Base-by-base conservation (phyloP, 2,329 filamentous ascomycete genomes). In the Aplosporella prunicola region DNA sequence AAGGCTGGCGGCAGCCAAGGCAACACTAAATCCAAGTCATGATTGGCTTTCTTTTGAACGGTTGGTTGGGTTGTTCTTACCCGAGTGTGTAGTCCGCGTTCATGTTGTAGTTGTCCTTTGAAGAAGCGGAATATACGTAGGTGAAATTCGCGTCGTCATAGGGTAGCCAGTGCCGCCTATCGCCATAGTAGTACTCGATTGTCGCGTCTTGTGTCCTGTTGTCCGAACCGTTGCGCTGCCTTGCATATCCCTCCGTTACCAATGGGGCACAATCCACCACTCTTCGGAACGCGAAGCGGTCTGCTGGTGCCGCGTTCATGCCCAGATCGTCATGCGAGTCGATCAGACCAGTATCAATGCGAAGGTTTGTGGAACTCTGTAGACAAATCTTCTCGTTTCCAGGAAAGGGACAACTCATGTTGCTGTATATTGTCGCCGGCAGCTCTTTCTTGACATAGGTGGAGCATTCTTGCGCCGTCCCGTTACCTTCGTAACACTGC, bases 261-360 rank as follows among this genome's bases (percentile, higher is more conserved):
- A 45, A 11, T 13, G 44, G 41, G 2, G 45, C 47, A 16, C 45
- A 47, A 9, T 35, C 22, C 4, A 32, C 18, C 11, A 25, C 24
- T 4, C 38, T n/a, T 16, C 43, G 43, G 11, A 34, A 29, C n/a
- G 23, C 9, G 14, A 46, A 36, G 6, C 26, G 39, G 10, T 47
- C 39, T 9, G 39, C 28, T 11, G 44, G 44, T 3, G 45, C 40
- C 4, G 30, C 32, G 15, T 51, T 52, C 14, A 51, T 22, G 1
- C 51, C 51, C 11, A 53, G 35, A 31, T 53, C 36, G 1, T 34
- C 14, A 13, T 39, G 34, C 20, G 42, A 47, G 26, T 51, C 39
- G 1, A 53, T 28, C 14, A 32, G 25, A 7, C 46, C 48, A 9
- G 46, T 47, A 20, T 52, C 49, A 0, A 53, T 18, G 0, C 25